Evolutionary conservation across 306 rosid species (phyloP).

Genomic region (Vicia villosa): DNA sequence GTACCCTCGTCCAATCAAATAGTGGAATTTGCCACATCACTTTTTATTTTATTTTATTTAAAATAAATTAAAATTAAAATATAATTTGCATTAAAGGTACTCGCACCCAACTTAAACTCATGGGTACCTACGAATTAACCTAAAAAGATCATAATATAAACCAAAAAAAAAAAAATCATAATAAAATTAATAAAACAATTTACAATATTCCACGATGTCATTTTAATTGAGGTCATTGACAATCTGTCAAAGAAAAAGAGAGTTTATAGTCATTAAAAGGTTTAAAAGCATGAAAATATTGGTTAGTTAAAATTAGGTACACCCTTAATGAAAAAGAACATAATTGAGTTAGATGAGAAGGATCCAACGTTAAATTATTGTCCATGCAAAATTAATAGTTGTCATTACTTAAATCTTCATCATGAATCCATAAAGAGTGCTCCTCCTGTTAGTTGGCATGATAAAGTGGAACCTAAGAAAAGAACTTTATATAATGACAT

Average conservation of each 20-base stretch:
- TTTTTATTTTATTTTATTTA: no score
- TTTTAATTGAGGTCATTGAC: background rate
- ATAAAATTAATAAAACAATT: no score
- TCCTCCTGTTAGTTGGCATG: conserved; percentile 34
- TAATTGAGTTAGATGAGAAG: conserved; percentile 37
- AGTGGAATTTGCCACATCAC: no score
- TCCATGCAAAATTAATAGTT: conserved; percentile 29
- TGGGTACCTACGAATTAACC: no score
- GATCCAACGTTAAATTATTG: conserved; percentile 16
- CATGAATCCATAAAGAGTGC: conserved; percentile 34
- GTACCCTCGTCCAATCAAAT: no score
- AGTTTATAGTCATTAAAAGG: conserved; percentile 18
- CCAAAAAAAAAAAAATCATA: no score
- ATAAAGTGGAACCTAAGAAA: conserved; percentile 29
- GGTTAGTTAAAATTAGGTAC: conserved; percentile 31
- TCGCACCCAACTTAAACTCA: no score
- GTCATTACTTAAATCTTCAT: conserved; percentile 31
- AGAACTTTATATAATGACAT: conserved; percentile 28
- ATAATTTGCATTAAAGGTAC: no score
- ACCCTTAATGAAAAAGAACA: conserved; percentile 3
- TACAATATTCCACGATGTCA: no score
- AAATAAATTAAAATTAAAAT: no score
- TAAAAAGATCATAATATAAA: no score
- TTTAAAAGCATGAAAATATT: background rate
- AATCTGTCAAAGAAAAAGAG: background rate